Percentiles rank a stretch among this genome's conserved stretches.
Evolutionary conservation across 1,284 basidiomycete species (phyloP).

Genomic region (Schizopora paradoxa): DNA sequence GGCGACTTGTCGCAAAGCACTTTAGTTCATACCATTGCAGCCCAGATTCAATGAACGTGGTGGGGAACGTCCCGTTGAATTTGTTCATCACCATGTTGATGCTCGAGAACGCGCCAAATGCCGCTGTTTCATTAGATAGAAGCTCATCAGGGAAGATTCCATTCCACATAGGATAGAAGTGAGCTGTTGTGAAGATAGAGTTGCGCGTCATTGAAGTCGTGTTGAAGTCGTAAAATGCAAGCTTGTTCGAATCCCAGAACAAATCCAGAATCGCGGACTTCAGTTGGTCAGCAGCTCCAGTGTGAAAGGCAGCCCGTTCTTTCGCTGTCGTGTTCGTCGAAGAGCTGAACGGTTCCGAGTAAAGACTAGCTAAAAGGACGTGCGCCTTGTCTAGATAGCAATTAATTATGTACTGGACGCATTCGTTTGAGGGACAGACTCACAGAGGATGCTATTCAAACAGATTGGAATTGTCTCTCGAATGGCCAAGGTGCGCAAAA

Average conservation of each 20-base stretch:
- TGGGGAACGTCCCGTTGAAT: slow-evolving; percentile 78
- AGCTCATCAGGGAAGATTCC: slow-evolving; percentile 77
- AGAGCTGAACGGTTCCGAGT: slow-evolving; percentile 33
- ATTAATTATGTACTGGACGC: background rate
- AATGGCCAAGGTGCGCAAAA: slow-evolving; percentile 70
- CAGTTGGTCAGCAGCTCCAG: slow-evolving; percentile 50
- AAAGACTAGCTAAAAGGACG: slow-evolving; percentile 58
- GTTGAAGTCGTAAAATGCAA: slow-evolving; percentile 89
- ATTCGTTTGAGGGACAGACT: slow-evolving; percentile 26
- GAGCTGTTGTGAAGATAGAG: slow-evolving; percentile 61
- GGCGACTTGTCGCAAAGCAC: background rate
- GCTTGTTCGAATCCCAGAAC: slow-evolving; percentile 76
- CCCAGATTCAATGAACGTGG: slow-evolving; percentile 72
- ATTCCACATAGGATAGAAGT: slow-evolving; percentile 85
- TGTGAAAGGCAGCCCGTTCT: slow-evolving; percentile 44
- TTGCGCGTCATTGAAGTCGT: slow-evolving; percentile 59
- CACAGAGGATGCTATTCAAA: slow-evolving; percentile 82
- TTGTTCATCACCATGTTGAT: slow-evolving; percentile 74
- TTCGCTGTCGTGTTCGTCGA: slow-evolving; percentile 34
- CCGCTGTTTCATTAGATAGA: slow-evolving; percentile 48
- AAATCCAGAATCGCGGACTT: slow-evolving; percentile 77
- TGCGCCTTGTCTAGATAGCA: slow-evolving; percentile 56
- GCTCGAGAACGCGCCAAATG: slow-evolving; percentile 69
- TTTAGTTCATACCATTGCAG: slow-evolving; percentile 62
- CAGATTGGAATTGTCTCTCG: slow-evolving; percentile 69